Evolutionary conservation across 2,329 filamentous ascomycete species (phyloP), one percentile per base, ranked within the genome.

Genomic region (Xylariaceae sp.): DNA sequence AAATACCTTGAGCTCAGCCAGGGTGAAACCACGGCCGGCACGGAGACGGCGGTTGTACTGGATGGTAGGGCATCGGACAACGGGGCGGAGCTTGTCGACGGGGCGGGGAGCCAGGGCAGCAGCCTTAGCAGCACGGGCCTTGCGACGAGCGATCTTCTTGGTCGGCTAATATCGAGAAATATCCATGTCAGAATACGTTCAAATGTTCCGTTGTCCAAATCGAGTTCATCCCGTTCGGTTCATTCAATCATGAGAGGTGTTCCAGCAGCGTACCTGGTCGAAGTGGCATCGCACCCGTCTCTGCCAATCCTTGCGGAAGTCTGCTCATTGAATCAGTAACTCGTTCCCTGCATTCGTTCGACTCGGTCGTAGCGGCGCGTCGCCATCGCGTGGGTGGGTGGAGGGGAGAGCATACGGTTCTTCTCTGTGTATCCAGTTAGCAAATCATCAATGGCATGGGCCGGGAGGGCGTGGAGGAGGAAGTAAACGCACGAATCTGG

Each of bases 251-350:
- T 18, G 18, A 18, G 1, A 10, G 55, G 37, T 10, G 11, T 42
- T 53, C 42, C 15, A 44, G 51, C 30, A 57, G 59, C 62, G 57
- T 93, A 96, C 93, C 92, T 97, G 94, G 86, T 99, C 92, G 84
- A 99, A 99, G 87, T 99, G 94, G 81, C 90, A 90, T 82, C 92
- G 90, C 77, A 99, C 94, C 83, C 92, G 90, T 83, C 92, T 90
- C 82, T 97, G 92, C 94, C 94, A 99, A 86, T 99, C 92, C 91
- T 96, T 97, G 83, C 91, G 92, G 90, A 96, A 96, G 79, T 97
- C 90, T 94, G 75, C 66, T 68, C 64, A 66, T 62, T 35, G 64
- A 42, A 72, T 78, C 72, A 80, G 71, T 71, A 68, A 65, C 15
- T 54, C 23, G 64, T 18, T 56, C 23, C 18, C 60, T 63, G 42